These are phyloP conservation scores for Domatiomyces globalis DNA, from an alignment of 2,329 filamentous ascomycete species.

Conservation along the genomic window DNA sequence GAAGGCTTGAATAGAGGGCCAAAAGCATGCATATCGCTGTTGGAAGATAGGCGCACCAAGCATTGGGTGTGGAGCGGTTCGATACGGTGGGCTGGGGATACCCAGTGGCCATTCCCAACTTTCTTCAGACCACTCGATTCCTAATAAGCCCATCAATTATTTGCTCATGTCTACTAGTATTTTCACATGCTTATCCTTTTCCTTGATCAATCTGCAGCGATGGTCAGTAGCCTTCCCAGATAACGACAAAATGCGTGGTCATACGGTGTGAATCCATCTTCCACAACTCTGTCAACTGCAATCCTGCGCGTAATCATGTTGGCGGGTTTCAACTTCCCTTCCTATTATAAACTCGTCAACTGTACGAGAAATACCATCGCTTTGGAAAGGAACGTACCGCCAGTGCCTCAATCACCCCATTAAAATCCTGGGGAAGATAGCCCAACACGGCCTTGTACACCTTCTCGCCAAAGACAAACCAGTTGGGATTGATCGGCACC, in stretches of 20 bases:
- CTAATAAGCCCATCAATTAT: background rate
- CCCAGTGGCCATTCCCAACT: background rate
- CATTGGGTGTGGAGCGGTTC: background rate
- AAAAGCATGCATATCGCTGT: background rate
- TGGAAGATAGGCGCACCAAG: background rate
- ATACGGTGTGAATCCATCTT: conserved; percentile 41
- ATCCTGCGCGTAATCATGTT: conserved; percentile 50
- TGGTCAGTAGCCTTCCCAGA: background rate
- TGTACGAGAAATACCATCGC: background rate
- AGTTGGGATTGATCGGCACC: conserved; percentile 40
- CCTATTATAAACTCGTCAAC: background rate
- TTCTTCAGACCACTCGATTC: background rate
- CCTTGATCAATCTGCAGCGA: conserved; percentile 31
- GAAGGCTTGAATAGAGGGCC: conserved; percentile 20
- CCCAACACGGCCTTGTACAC: conserved; percentile 36
- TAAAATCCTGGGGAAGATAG: conserved; percentile 41
- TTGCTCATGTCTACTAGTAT: conserved; percentile 35
- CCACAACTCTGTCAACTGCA: conserved; percentile 40
- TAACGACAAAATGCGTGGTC: background rate
- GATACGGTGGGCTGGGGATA: background rate
- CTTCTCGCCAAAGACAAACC: conserved; percentile 40
- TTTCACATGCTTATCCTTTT: conserved; percentile 51
- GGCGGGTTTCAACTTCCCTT: conserved; percentile 38
- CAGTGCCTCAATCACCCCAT: conserved; percentile 41
- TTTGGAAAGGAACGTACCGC: conserved; percentile 3